These are phyloP conservation scores for Rhodamnia rubescens DNA, from an alignment of 345 rosid genomes.

Conservation along the genomic window DNA sequence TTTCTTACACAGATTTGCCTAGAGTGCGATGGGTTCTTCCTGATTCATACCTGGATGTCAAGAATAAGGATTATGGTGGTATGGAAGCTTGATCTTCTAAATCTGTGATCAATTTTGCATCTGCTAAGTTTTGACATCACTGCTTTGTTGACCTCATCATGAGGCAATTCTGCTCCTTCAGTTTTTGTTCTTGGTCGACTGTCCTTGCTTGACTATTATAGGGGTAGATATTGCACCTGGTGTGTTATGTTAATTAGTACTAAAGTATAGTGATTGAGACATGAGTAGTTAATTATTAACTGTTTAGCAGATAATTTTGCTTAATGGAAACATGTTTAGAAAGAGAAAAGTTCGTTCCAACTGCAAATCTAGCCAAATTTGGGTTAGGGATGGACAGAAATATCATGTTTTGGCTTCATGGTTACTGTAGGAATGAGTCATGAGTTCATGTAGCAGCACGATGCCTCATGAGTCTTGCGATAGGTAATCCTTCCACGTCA, in stretches of 20 bases:
- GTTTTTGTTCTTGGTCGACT: background rate
- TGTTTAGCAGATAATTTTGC: background rate
- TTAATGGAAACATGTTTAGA: background rate
- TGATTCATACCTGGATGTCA: slow-evolving; percentile 88
- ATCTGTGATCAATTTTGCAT: background rate
- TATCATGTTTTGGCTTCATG: background rate
- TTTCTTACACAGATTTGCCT: slow-evolving; percentile 45
- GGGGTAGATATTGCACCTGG: background rate
- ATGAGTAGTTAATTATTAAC: too few relatives aligned
- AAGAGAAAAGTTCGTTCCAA: background rate
- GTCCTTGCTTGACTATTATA: background rate
- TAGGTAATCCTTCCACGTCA: background rate
- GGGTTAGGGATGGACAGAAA: background rate
- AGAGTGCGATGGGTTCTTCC: slow-evolving; percentile 97
- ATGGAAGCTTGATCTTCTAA: background rate
- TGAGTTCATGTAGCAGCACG: background rate
- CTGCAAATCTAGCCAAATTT: background rate
- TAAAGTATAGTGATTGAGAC: too few relatives aligned
- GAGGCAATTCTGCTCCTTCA: background rate
- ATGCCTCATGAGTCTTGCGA: background rate
- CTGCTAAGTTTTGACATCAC: background rate
- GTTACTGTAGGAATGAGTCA: background rate
- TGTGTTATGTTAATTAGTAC: background rate
- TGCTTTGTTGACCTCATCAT: background rate
- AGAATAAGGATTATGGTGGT: slow-evolving; percentile 97